Evolutionary conservation across 2,329 filamentous ascomycete genomes (phyloP), one percentile per base, ranked within the genome.

Genomic region (Fusarium xyrophilum): DNA sequence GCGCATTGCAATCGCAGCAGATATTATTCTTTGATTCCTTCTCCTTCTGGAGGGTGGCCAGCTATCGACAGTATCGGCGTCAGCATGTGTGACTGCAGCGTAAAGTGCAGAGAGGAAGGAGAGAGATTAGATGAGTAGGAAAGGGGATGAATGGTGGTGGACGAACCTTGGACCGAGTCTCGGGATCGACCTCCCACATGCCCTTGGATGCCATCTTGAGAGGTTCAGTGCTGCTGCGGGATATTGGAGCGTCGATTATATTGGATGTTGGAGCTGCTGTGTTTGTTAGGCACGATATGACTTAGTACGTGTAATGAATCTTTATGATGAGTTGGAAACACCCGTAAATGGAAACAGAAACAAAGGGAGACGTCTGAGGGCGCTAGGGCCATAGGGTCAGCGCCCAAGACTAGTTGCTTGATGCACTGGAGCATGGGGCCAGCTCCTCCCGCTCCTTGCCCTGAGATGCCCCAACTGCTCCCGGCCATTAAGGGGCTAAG

Each of bases 111-210:
- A 35, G 27, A 48, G 40, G 40, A 43, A 32, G 39, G 57, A 30
- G 39, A 25, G 36, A 56, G 47, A 52, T 39, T 59, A 60, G 44
- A 35, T 21, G 36, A 27, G 48, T 54, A 48, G 36, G 39, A 56
- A 60, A 50, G 54, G 54, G 54, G 56, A 52, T 64, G 25, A 50
- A 56, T 58, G 28, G 33, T 48, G 19, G 28, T 48, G 21, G 32
- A 63, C 79, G 74, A 82, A 96, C 94, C 89, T 98, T 98, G 77
- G 91, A 93, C 82, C 93, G 89, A 66, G 95, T 98, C 85, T 98
- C 95, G 50, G 96, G 96, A 81, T 99, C 96, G 71, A 99, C 93
- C 83, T 99, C 96, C 96, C 96, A 99, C 91, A 97, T 95, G 72
- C 86, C 88, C 82, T 94, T 95, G 76, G 88, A 85, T 71, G 87